Base-by-base conservation (phyloP, 495 filamentous ascomycete species). In the Daldinia bambusicola region DNA sequence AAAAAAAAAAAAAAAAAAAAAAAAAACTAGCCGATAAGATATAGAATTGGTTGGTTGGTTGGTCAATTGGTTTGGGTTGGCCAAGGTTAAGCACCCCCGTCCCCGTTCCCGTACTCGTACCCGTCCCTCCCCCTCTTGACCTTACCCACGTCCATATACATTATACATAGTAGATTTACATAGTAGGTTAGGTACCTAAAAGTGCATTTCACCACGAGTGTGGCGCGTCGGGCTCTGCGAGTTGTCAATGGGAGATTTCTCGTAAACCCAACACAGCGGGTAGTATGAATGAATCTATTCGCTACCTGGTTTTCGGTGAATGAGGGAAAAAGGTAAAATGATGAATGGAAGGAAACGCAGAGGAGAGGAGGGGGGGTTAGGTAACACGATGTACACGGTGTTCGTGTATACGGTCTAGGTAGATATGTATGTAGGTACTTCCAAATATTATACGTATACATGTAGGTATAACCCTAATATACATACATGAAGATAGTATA, bases 191-290 rank as follows among this genome's bases (percentile, higher is more conserved):
- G 26, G 26, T 26, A 3, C 26, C 26, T 38, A 57, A 38, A 40
- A 40, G 34, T 57, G 13, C 10, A 36, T 38, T 57, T 38, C 55
- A 20, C 34, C 6, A 20, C 13, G n/a, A 57, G 55, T 57, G 55
- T 57, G 55, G 55, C 55, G 34, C 34, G 40, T 40, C 40, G 12
- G 34, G 34, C 36, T 41, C 36, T 57, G 14, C 18, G 63, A 66
- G 63, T 66, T 66, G 63, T 66, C 55, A 66, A 66, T 66, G 37
- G 55, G 2, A 50, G 36, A 13, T 31, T 31, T 12, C 22, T 32
- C 16, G 20, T 26, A 38, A 31, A 48, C 36, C 61, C 51, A 64
- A 48, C 51, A 56, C 30, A 36, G 7, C 12, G 34, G 34, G 12
- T 7, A 53, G 12, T 1, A 48, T 22, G 43, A 18, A 22, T 53